Conservation (phyloP, 495 filamentous ascomycete genomes). For the Annulohypoxylon bovei region DNA sequence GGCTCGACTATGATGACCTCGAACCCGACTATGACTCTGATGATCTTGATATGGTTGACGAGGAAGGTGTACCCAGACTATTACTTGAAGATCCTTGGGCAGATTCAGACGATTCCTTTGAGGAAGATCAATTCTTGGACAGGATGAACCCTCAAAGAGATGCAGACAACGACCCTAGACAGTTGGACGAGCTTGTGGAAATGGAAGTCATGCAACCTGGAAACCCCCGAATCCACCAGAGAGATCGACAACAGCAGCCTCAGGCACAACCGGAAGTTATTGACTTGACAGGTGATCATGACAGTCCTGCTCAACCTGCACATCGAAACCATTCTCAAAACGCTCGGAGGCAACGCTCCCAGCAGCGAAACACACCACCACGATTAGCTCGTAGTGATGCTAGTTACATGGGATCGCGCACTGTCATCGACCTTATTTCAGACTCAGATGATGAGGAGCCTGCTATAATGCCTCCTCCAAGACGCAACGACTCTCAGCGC, state of each 20-base stretch:
- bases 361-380: constrained; percentile 47
- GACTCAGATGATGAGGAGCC: constrained; percentile 45
- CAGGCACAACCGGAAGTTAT: constrained; percentile 45
- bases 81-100: not conserved
- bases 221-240: constrained; percentile 1
- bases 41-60: not conserved
- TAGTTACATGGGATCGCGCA: constrained; percentile 46
- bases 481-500: constrained; percentile 12
- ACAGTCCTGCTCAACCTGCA: constrained; percentile 19
- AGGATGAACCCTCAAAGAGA: not conserved
- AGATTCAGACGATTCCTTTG: not conserved
- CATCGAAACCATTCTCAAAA: constrained; percentile 27
- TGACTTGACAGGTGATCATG: constrained; percentile 56
- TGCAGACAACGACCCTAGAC: not conserved
- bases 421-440: constrained; percentile 46
- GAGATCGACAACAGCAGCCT: constrained; percentile 15
- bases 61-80: not conserved
- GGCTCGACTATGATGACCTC: not conserved
- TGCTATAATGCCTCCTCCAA: constrained; percentile 4
- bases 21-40: not conserved
- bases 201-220: constrained; percentile 32
- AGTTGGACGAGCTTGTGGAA: constrained; percentile 42
- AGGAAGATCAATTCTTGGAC: not conserved
- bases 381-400: constrained; percentile 54
- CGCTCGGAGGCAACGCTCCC: constrained; percentile 46